Base-by-base conservation (phyloP, 805 yeast genomes). In the Kazachstania kunashirensis region DNA sequence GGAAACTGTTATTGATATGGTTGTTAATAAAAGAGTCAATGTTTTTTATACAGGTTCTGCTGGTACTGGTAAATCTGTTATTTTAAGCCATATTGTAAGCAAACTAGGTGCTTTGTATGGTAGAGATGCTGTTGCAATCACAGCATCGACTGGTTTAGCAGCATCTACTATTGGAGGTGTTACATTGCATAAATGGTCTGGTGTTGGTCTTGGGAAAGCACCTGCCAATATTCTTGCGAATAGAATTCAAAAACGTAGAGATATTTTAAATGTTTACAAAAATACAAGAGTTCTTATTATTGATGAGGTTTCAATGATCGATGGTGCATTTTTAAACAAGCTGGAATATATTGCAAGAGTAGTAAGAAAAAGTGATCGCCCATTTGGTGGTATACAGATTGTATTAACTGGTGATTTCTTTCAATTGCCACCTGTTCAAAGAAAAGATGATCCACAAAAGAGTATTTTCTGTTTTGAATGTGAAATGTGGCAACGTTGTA, bases 111-210 rank as follows among this genome's bases (percentile, higher is more conserved):
- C 48, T 1, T 62, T 68, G 30, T 67, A 73, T 53, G 63, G 66
- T 3, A 51, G 56, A 2, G 64, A 65, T 10, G 58, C 65, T 0
- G 84, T 92, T 3, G 95, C 94, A 0, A 76, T 92, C 4, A 85
- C 97, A 0, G 98, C 98, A 0, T 83, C 96, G 0, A 92, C 98
- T 0, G 98, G 98, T 1, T 64, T 92, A 43, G 98, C 98, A 0
- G 98, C 96, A 0, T 80, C 85, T 29, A 85, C 86, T 49, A 82
- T 92, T 48, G 95, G 94, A 2, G 98, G 98, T 17, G 73, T 71
- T 21, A 92, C 98, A 0, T 66, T 92, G 20, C 94, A 89, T 57
- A 69, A 82, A 50, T 85, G 79, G 62, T 73, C 95, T 0, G 94
- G 95, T 1, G 73, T 86, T 37, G 97, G 97, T 0, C 57, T 86